Evolutionary conservation across 169 alveolate genomes (phyloP).

Genomic region (Plasmodium ovale): DNA sequence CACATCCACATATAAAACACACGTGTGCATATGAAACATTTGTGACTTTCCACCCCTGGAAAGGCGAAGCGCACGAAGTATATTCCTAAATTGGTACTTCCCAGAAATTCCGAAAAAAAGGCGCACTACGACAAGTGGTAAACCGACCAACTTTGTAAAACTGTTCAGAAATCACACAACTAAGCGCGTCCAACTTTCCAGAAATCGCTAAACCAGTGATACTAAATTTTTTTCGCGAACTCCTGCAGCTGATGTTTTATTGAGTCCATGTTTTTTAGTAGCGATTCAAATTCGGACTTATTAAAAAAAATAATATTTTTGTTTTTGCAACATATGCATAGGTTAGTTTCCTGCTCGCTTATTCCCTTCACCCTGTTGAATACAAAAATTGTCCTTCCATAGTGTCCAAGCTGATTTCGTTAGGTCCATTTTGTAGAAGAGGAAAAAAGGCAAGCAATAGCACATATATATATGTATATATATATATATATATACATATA

Average conservation of each 20-base stretch:
- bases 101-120: no score
- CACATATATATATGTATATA: neutral
- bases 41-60: no score
- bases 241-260: conserved; percentile 66
- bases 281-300: conserved; percentile 52
- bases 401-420: conserved; percentile 34
- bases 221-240: conserved; percentile 61
- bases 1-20: no score
- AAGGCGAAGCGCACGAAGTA: no score
- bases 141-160: no score
- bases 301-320: conserved; percentile 43
- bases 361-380: conserved; percentile 62
- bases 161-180: no score
- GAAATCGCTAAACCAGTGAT: no score
- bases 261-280: conserved; percentile 54
- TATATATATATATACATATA: neutral
- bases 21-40: no score
- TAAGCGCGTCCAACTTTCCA: no score
- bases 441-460: neutral
- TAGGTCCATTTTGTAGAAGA: neutral
- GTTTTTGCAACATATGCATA: conserved; percentile 75
- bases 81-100: no score
- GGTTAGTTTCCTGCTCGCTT: conserved; percentile 37
- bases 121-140: no score
- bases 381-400: conserved; percentile 60